These are phyloP conservation scores for Platanthera guangdongensis DNA, from an alignment of 106 monocot genomes.

Conservation along the genomic window DNA sequence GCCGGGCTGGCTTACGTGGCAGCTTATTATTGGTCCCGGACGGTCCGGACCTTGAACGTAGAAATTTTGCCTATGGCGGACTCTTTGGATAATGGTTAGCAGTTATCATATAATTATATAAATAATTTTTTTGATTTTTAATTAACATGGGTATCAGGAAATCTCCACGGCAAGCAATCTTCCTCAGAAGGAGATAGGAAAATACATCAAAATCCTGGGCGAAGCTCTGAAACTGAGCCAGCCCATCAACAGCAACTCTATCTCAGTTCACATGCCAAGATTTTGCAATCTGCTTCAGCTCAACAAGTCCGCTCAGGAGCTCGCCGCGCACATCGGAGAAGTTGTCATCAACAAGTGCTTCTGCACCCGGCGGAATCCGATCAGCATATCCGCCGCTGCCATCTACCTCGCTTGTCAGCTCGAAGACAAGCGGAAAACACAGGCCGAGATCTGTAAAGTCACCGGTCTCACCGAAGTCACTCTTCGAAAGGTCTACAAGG, in stretches of 20 bases:
- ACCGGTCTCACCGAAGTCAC: conserved; percentile 97
- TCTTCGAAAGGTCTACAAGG: conserved; percentile 96
- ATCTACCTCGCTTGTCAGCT: conserved; percentile 96
- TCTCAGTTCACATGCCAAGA: conserved; percentile 95
- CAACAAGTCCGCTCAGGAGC: conserved; percentile 98
- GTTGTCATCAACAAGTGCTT: conserved; percentile 97
- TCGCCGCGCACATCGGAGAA: conserved; percentile 97
- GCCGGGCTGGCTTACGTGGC: no score
- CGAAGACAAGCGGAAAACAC: conserved; percentile 95
- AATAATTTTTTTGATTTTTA: neutral
- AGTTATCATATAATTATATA: neutral
- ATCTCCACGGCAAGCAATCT: conserved; percentile 90
- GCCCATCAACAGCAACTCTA: conserved; percentile 98
- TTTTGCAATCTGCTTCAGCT: conserved; percentile 97
- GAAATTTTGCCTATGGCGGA: no score
- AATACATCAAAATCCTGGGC: conserved; percentile 96
- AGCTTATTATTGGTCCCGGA: no score
- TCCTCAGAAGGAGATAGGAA: conserved; percentile 97
- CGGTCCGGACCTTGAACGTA: no score
- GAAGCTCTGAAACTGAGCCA: conserved; percentile 91
- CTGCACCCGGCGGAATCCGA: conserved; percentile 92
- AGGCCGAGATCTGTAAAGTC: conserved; percentile 99
- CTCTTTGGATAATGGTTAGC: no score
- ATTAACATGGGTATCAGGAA: conserved; percentile 37
- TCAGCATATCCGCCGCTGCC: conserved; percentile 95